phyloP scores from a whole-genome alignment of 1,139 yeast species.

The Diutina mesorugosa region DNA sequence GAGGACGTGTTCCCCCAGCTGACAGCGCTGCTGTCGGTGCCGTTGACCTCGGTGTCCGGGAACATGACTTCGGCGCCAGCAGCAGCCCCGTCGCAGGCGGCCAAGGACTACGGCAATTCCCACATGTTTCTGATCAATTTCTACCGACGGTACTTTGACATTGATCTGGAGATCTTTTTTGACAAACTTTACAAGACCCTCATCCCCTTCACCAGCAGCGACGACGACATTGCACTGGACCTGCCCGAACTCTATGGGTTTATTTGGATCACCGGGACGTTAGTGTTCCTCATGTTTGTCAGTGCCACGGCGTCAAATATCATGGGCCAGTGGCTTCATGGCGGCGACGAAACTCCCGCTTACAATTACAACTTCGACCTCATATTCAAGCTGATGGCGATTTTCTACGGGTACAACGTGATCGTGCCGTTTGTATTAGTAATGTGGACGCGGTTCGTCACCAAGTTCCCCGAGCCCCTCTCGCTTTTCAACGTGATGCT shows the following conservation, averaged over 20 bases:
- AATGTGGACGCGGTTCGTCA: conserved; percentile 27
- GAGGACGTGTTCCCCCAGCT: neutral
- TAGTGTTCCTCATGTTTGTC: conserved; percentile 60
- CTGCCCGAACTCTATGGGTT: conserved; percentile 66
- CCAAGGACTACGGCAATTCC: neutral
- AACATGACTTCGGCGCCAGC: neutral
- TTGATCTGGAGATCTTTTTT: conserved; percentile 49
- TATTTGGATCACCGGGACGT: conserved; percentile 74
- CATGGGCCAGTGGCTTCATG: conserved; percentile 32
- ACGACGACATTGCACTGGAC: conserved; percentile 18
- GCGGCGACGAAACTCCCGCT: conserved; percentile 19
- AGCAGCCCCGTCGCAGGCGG: neutral
- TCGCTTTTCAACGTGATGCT: conserved; percentile 35
- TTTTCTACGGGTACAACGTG: conserved; percentile 64
- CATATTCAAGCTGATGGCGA: conserved; percentile 49
- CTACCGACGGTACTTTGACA: conserved; percentile 49
- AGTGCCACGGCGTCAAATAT: conserved; percentile 46
- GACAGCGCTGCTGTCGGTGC: neutral
- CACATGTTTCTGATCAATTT: conserved; percentile 43
- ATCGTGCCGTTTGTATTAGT: conserved; percentile 45
- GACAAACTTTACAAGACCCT: conserved; percentile 27
- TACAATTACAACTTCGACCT: conserved; percentile 50
- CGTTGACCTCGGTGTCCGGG: neutral
- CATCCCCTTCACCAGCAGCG: conserved; percentile 26
- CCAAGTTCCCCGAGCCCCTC: conserved; percentile 28